Percentiles rank a stretch among this genome's conserved stretches.
These are phyloP conservation scores for Chaetomidium leptoderma DNA, from an alignment of 495 filamentous ascomycete species.

Conservation along the genomic window DNA sequence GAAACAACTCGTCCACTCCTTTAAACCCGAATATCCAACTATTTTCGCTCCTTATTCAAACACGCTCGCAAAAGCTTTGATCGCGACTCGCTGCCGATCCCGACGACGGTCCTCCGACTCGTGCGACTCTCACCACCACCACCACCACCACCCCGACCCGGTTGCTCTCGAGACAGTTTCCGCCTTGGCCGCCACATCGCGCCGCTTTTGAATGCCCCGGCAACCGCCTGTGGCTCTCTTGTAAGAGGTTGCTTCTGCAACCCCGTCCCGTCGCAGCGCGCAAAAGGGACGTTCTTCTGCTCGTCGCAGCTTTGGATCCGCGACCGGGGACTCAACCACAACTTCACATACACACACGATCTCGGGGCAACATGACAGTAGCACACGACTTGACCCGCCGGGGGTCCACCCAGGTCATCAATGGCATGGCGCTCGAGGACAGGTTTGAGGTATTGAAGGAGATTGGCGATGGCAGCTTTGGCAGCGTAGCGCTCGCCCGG, in stretches of 20 bases:
- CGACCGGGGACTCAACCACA: neutral
- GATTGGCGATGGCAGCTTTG: conserved; percentile 97
- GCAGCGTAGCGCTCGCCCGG: conserved; percentile 87
- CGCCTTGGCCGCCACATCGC: neutral
- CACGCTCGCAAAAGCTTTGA: conserved; percentile 13
- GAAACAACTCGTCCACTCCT: conserved; percentile 33
- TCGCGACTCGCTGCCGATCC: conserved; percentile 16
- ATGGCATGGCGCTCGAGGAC: conserved; percentile 62
- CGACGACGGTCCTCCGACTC: conserved; percentile 6
- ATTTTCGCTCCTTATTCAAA: conserved; percentile 20
- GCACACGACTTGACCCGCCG: conserved; percentile 60
- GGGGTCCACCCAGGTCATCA: conserved; percentile 45
- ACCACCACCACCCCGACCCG: neutral
- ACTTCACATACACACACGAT: neutral
- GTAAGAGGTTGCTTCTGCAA: conserved; percentile 25
- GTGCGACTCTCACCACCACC: conserved; percentile 1
- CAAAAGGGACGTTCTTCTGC: conserved; percentile 3
- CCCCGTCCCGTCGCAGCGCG: conserved; percentile 16
- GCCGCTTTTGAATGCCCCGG: conserved; percentile 34
- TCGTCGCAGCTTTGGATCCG: neutral
- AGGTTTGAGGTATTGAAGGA: conserved; percentile 96
- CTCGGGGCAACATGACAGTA: conserved; percentile 57
- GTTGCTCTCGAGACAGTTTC: neutral
- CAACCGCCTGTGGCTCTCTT: conserved; percentile 33
- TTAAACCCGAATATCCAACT: conserved; percentile 20